A percentile compares a stretch with the other conserved stretches of the same genome.
phyloP scores from a whole-genome alignment of 1,284 basidiomycete species.

The Leccinum fuscescens region DNA sequence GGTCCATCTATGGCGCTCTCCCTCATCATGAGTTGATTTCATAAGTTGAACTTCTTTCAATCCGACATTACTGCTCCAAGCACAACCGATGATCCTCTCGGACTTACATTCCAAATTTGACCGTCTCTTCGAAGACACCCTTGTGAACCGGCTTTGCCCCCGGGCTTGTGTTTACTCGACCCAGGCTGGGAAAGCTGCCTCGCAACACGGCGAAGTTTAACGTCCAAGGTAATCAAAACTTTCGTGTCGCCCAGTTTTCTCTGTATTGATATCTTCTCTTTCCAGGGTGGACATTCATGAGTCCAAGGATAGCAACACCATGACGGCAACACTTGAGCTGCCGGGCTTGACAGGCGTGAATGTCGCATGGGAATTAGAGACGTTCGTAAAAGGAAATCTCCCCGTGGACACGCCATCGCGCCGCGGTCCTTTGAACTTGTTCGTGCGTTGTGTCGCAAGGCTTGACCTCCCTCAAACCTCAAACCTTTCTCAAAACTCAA shows the following conservation, averaged over 20 bases:
- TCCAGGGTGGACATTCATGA: slow-evolving; percentile 36
- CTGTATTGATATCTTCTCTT: not conserved
- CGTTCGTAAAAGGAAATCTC: slow-evolving; percentile 11
- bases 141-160: not conserved
- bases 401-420: slow-evolving; percentile 20
- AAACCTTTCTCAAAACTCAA: slow-evolving; percentile 19
- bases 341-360: slow-evolving; percentile 29
- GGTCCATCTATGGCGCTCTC: not conserved
- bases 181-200: too few species aligned
- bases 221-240: too few species aligned
- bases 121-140: slow-evolving; percentile 12
- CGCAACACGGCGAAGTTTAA: too few species aligned
- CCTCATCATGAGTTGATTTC: not conserved
- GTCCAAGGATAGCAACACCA: slow-evolving; percentile 34
- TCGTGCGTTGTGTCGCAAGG: not conserved
- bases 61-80: not conserved
- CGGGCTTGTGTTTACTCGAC: not conserved
- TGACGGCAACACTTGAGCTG: slow-evolving; percentile 28
- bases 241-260: too few species aligned
- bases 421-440: slow-evolving; percentile 16
- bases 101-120: slow-evolving; percentile 7
- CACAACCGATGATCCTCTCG: too few species aligned
- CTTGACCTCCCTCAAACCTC: slow-evolving; percentile 1
- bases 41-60: not conserved
- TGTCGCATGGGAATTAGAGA: not conserved